Conservation (phyloP, 148 eudicot genomes). For the Talinum fruticosum region DNA sequence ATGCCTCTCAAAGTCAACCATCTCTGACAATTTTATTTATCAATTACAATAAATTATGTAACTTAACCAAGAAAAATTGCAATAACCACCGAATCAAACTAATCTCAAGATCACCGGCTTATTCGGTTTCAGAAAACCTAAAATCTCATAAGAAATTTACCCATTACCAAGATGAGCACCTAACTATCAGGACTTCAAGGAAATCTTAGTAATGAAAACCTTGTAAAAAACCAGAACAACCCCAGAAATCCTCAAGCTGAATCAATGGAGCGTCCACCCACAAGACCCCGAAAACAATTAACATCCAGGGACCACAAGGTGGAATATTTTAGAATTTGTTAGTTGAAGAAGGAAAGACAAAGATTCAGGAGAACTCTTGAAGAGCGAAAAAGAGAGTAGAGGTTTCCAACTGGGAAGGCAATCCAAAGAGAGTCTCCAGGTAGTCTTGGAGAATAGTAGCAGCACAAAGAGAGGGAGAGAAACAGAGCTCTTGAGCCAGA, state of each 20-base stretch:
- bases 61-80: too few relatives aligned
- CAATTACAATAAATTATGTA: too few relatives aligned
- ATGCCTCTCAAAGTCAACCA: too few relatives aligned
- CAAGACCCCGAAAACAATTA: background rate
- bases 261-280: background rate
- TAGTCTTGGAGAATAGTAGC: background rate
- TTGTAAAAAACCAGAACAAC: too few relatives aligned
- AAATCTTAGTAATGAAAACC: background rate
- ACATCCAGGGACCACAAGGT: background rate
- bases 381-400: background rate
- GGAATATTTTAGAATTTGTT: background rate
- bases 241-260: background rate
- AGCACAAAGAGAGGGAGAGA: conserved; percentile 4
- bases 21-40: too few relatives aligned
- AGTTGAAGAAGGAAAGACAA: background rate
- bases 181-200: background rate
- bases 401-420: background rate
- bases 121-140: too few relatives aligned
- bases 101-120: too few relatives aligned
- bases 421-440: background rate
- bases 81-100: too few relatives aligned
- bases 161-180: background rate
- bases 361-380: background rate
- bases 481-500: too few relatives aligned
- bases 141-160: too few relatives aligned